These are phyloP conservation scores for Candolleomyces efflorescens DNA, from an alignment of 768 basidiomycete species.

Conservation along the genomic window DNA sequence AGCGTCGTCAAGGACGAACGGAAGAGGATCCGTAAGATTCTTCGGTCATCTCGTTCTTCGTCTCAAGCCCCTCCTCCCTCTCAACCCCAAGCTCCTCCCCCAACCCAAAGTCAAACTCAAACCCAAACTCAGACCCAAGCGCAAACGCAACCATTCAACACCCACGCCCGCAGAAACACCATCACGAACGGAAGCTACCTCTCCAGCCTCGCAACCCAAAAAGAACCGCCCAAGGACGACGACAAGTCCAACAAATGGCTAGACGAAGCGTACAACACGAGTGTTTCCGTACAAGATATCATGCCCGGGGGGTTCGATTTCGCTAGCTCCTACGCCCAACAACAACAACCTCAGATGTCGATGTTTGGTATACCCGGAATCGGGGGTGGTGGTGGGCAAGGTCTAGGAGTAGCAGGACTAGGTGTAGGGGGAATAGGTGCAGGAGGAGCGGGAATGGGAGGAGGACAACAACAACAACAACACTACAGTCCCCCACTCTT, in stretches of 20 bases:
- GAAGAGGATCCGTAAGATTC: conserved; percentile 28
- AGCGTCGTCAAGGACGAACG: conserved; percentile 36
- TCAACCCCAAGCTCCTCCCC: neutral
- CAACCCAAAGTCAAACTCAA: neutral
- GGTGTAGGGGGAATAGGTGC: neutral
- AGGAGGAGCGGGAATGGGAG: neutral
- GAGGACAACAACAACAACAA: neutral
- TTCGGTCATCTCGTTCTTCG: conserved; percentile 4
- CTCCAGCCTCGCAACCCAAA: too few relatives aligned
- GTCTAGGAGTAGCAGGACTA: neutral
- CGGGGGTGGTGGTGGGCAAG: neutral
- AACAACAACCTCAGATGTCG: too few relatives aligned
- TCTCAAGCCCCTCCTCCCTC: neutral
- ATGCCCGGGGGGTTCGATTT: conserved; percentile 6
- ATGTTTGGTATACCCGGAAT: neutral
- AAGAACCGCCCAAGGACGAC: neutral
- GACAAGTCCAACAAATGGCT: neutral
- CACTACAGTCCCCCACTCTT: neutral
- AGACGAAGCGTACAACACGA: neutral
- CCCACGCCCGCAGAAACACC: too few relatives aligned
- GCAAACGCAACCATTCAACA: too few relatives aligned
- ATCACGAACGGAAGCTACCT: too few relatives aligned
- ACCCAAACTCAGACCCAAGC: too few relatives aligned
- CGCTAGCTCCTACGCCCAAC: too few relatives aligned
- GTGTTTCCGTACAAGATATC: neutral